Evolutionary conservation across 179 eudicot species (phyloP), one percentile per base, ranked within the genome.

Genomic region (Nepenthes alata): DNA sequence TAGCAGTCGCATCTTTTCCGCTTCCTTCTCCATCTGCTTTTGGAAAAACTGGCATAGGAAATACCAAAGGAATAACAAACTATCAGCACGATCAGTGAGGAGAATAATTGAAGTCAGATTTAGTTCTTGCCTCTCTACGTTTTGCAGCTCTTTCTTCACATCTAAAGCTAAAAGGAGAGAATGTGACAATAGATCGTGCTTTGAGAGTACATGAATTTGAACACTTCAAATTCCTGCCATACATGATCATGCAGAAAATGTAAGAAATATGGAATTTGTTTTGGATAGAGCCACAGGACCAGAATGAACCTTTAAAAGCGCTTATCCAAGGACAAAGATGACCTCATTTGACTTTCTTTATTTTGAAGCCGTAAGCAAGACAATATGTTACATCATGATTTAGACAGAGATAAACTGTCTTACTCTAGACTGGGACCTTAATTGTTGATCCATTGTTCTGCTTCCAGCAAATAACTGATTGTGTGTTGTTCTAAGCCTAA

Each of bases 131-230:
- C 94, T 82, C 94, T 82, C 69, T 75, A 37, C 83, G 86, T 71
- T 79, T 88, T 67, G 72, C 82, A 53, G 82, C 94, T 79, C 94
- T 75, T 75, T 84, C 94, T 70, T 84, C 94, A 59, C 85, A 75
- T 72, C 78, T 84, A 53, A 89, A 86, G 70, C 55, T 86, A 66
- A 86, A 86, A 44, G 85, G 64, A 55, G 81, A 64, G 48, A 69
- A 62, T 53, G 72, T 65, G 14, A 58, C 66, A 35, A 82, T 56
- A 69, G 83, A 68, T 34, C 51, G 78, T 49, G 70, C 70, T 64
- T 63, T 70, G 57, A 34, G 47, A 53, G 47, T 37, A 37, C 55
- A 35, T 65, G 62, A 54, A 35, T 48, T 65, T 16, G 80, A 35
- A 62, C 83, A 16, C 67, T 80, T 76, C 56, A 37, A 13, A 67